These are phyloP conservation scores for Coemansia sp. DNA, from an alignment of 192 early-diverging fungal species.

Conservation along the genomic window DNA sequence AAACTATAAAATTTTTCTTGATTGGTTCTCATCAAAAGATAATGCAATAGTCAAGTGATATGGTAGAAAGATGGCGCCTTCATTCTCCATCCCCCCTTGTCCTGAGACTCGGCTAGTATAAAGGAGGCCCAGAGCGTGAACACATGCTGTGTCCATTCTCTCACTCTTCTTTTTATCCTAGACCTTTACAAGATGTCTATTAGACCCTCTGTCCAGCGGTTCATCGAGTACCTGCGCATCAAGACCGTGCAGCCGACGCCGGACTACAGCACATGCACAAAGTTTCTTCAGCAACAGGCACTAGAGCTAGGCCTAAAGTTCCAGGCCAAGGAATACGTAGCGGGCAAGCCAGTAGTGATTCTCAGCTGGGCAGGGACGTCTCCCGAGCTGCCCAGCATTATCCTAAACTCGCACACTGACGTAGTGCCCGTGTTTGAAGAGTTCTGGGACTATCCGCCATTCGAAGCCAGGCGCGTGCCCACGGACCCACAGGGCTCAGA, in stretches of 20 bases:
- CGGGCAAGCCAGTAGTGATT: constrained; percentile 74
- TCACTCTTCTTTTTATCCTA: not conserved
- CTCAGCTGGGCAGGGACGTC: constrained; percentile 70
- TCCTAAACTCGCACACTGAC: constrained; percentile 89
- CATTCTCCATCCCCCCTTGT: not conserved
- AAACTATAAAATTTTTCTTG: not conserved
- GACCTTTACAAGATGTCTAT: not conserved
- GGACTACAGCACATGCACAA: constrained; percentile 70
- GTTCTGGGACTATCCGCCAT: constrained; percentile 78
- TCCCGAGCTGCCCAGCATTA: constrained; percentile 62
- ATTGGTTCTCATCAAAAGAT: not conserved
- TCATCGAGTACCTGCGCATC: constrained; percentile 84
- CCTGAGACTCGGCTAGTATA: not conserved
- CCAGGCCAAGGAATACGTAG: constrained; percentile 58
- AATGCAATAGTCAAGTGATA: not conserved
- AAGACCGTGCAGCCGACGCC: constrained; percentile 86
- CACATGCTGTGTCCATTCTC: not conserved
- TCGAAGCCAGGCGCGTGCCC: constrained; percentile 64
- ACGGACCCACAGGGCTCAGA: constrained; percentile 63
- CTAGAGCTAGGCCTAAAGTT: constrained; percentile 69
- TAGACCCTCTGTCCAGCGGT: constrained; percentile 50
- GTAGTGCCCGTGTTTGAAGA: constrained; percentile 87
- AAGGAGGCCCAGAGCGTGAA: not conserved
- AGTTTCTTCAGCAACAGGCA: constrained; percentile 70
- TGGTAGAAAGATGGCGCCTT: not conserved